Conservation (phyloP, 116 monocot species). For the Papilionanthe hybrid region DNA sequence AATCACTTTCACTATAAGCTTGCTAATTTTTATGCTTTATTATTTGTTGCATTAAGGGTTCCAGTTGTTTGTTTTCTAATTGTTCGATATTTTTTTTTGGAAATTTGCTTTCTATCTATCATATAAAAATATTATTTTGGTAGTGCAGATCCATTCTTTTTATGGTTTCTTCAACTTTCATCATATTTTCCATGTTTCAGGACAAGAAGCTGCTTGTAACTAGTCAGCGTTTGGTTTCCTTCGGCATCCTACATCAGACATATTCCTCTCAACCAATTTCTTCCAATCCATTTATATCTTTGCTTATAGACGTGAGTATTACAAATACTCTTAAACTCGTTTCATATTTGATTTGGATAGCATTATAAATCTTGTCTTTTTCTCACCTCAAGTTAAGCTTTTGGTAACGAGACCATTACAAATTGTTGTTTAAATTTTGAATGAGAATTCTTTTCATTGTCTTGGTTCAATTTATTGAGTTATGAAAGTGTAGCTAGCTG, state of each 20-base stretch:
- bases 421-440: neutral
- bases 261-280: constrained; percentile 53
- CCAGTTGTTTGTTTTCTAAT: neutral
- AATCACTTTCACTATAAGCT: neutral
- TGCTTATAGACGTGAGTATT: constrained; percentile 65
- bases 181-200: constrained; percentile 33
- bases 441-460: neutral
- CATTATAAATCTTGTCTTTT: neutral
- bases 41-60: neutral
- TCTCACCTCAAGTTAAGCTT: neutral
- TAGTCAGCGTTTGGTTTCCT: constrained; percentile 65
- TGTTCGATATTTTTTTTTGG: neutral
- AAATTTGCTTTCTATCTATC: neutral
- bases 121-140: neutral
- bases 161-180: constrained; percentile 12
- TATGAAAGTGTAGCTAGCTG: neutral
- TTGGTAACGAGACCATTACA: neutral
- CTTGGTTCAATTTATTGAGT: neutral
- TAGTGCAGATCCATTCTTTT: neutral
- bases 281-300: constrained; percentile 62
- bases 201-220: constrained; percentile 54
- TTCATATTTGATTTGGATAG: neutral
- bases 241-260: constrained; percentile 57
- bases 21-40: neutral
- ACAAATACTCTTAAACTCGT: neutral